These are phyloP conservation scores for Isabelozyma pseudorhagii DNA, from an alignment of 805 yeast species.

Conservation along the genomic window DNA sequence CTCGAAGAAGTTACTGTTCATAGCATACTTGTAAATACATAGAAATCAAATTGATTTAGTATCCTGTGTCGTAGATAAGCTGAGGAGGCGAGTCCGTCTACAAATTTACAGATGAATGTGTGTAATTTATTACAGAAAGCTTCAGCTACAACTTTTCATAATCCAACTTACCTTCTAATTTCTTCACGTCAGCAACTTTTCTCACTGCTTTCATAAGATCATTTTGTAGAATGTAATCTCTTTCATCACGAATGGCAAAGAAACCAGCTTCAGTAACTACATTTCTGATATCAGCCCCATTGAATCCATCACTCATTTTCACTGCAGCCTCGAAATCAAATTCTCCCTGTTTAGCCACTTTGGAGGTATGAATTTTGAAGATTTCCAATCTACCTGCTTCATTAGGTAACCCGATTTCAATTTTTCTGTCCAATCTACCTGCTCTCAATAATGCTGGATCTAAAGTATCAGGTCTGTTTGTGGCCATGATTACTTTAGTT, in stretches of 20 bases:
- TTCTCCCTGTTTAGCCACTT: constrained; percentile 88
- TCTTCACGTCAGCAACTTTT: constrained; percentile 95
- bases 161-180: constrained; percentile 92
- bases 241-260: constrained; percentile 95
- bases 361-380: constrained; percentile 86
- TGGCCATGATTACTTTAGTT: constrained; percentile 97
- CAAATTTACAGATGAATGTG: background rate
- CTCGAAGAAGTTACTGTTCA: background rate
- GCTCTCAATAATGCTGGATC: constrained; percentile 98
- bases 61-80: background rate
- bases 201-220: constrained; percentile 98
- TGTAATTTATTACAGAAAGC: background rate
- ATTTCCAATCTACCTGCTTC: constrained; percentile 94
- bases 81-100: background rate
- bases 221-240: constrained; percentile 89
- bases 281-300: constrained; percentile 97
- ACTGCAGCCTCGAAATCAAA: constrained; percentile 96
- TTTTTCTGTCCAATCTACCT: constrained; percentile 94
- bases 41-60: background rate
- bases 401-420: constrained; percentile 92
- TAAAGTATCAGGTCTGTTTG: constrained; percentile 97
- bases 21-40: background rate
- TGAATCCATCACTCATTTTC: constrained; percentile 98
- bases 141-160: constrained; percentile 76
- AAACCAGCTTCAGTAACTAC: constrained; percentile 98